Evolutionary conservation across 768 basidiomycete species (phyloP).

Genomic region (Leucosporidium yakuticum): DNA sequence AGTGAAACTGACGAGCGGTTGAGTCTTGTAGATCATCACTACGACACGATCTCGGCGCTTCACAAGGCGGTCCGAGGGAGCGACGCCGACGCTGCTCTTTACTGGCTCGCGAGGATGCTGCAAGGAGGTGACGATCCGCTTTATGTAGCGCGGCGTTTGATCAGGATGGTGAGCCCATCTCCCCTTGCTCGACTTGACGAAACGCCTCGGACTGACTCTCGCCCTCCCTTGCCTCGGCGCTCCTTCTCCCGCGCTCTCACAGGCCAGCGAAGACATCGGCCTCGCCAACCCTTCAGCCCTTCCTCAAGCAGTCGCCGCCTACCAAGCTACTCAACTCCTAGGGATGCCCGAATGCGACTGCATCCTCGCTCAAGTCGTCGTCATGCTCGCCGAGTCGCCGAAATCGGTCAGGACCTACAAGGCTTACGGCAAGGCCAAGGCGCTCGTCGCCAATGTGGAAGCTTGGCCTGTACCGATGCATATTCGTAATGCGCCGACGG

Average conservation of each 20-base stretch:
- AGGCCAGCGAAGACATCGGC: slow-evolving; percentile 78
- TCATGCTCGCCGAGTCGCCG: slow-evolving; percentile 72
- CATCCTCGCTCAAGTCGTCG: slow-evolving; percentile 68
- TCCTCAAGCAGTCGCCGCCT: slow-evolving; percentile 52
- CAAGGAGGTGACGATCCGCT: slow-evolving; percentile 55
- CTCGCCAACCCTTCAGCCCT: slow-evolving; percentile 71
- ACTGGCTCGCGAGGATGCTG: slow-evolving; percentile 66
- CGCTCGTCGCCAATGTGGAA: slow-evolving; percentile 24
- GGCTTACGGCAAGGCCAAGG: slow-evolving; percentile 56
- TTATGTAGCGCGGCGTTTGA: slow-evolving; percentile 66
- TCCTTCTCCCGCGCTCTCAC: slow-evolving; percentile 49
- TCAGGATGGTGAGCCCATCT: slow-evolving; percentile 51
- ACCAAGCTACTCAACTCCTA: slow-evolving; percentile 45
- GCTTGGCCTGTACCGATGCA: slow-evolving; percentile 50
- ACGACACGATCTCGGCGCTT: slow-evolving; percentile 49
- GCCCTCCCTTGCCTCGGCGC: slow-evolving; percentile 52
- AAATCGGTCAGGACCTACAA: slow-evolving; percentile 76
- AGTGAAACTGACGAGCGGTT: not conserved
- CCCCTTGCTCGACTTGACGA: no score
- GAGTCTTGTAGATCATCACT: slow-evolving; percentile 22
- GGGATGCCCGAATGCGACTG: slow-evolving; percentile 75
- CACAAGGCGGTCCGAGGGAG: slow-evolving; percentile 78
- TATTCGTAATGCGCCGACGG: slow-evolving; percentile 72
- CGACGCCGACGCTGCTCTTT: slow-evolving; percentile 70
- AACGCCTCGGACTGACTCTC: no score